phyloP scores from a whole-genome alignment of 2,329 filamentous ascomycete species.

The Geosmithia morbida region DNA sequence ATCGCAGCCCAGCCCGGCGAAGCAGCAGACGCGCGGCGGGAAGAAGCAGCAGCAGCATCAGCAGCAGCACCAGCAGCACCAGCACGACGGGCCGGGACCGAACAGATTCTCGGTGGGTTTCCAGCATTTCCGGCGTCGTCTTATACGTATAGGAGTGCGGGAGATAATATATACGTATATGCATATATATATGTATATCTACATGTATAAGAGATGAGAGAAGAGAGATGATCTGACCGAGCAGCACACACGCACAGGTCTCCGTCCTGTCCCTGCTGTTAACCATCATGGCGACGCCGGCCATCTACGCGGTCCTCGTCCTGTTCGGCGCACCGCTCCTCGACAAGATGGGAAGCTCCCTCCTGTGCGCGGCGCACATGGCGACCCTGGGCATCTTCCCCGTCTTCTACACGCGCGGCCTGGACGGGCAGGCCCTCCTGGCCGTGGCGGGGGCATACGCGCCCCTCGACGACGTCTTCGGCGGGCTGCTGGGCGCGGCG shows the following conservation, averaged over 20 bases:
- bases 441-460: conserved; percentile 49
- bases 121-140: too few species aligned
- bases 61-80: conserved; percentile 17
- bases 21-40: conserved; percentile 29
- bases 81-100: conserved; percentile 6
- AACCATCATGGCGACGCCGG: conserved; percentile 56
- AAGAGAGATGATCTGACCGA: too few species aligned
- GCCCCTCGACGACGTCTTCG: conserved; percentile 75
- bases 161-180: too few species aligned
- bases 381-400: conserved; percentile 66
- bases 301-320: conserved; percentile 49
- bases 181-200: too few species aligned
- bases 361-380: conserved; percentile 70
- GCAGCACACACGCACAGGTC: conserved; percentile 15
- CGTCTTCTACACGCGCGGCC: conserved; percentile 73
- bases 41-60: conserved; percentile 28
- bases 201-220: too few species aligned
- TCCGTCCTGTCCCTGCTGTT: conserved; percentile 35
- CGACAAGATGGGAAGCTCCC: conserved; percentile 63
- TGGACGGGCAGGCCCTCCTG: conserved; percentile 59
- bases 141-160: too few species aligned
- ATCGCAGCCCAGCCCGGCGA: conserved; percentile 26
- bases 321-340: conserved; percentile 88
- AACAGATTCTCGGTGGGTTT: conserved; percentile 31
- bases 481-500: conserved; percentile 61